phyloP scores from a whole-genome alignment of 106 monocot species.

The Triglochin maritima region DNA sequence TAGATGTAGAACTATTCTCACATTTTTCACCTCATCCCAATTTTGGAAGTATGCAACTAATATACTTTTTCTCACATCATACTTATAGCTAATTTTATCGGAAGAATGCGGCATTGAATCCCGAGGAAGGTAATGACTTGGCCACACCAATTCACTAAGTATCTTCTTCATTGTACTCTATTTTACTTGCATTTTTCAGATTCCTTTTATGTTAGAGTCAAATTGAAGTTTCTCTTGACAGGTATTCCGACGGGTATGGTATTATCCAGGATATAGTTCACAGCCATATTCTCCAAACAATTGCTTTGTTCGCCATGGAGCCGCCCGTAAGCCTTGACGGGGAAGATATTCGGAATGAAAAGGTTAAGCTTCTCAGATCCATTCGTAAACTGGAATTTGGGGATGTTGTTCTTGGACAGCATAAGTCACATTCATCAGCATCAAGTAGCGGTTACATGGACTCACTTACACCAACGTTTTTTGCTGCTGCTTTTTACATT shows the following conservation, averaged over 20 bases:
- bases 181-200: too few relatives aligned
- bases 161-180: background rate
- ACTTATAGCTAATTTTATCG: slow-evolving; percentile 61
- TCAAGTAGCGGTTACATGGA: slow-evolving; percentile 25
- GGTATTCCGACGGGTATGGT: slow-evolving; percentile 79
- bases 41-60: background rate
- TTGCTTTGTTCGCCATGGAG: slow-evolving; percentile 90
- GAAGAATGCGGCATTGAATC: slow-evolving; percentile 70
- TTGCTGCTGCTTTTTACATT: slow-evolving; percentile 80
- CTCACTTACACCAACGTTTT: slow-evolving; percentile 66
- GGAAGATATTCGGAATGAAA: slow-evolving; percentile 91
- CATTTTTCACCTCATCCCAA: background rate
- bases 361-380: slow-evolving; percentile 90
- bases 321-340: slow-evolving; percentile 89
- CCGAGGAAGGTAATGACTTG: slow-evolving; percentile 44
- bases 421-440: slow-evolving; percentile 33
- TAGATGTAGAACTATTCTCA: background rate
- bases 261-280: slow-evolving; percentile 77
- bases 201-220: background rate
- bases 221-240: slow-evolving; percentile 11
- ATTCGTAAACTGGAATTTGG: slow-evolving; percentile 56
- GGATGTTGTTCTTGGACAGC: slow-evolving; percentile 72
- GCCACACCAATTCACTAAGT: background rate
- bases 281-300: slow-evolving; percentile 80
- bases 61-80: background rate